phyloP scores from a whole-genome alignment of 2,329 filamentous ascomycete genomes.

The Calycina marina region DNA sequence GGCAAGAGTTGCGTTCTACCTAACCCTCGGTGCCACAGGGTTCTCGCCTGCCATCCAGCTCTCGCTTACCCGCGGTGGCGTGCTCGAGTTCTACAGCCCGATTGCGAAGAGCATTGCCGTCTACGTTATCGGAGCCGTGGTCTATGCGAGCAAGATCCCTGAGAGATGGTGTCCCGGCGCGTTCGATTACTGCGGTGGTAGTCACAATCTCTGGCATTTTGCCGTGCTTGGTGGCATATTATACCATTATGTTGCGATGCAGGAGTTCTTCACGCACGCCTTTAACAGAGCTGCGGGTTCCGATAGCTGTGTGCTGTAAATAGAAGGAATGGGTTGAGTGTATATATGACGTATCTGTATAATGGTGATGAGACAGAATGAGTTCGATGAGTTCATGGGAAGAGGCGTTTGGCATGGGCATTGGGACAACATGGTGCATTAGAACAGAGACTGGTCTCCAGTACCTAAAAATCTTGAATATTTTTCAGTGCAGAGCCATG shows the following conservation, averaged over 20 bases:
- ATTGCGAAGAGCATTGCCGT: constrained; percentile 76
- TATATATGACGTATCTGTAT: too few relatives aligned
- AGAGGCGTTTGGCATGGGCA: too few relatives aligned
- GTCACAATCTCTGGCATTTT: constrained; percentile 95
- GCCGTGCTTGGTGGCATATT: constrained; percentile 89
- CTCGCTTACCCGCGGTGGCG: constrained; percentile 58
- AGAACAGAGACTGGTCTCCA: too few relatives aligned
- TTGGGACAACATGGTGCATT: too few relatives aligned
- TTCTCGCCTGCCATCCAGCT: constrained; percentile 83
- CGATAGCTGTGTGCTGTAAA: background rate
- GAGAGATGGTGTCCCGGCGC: constrained; percentile 85
- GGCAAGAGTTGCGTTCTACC: constrained; percentile 83
- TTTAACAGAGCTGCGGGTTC: constrained; percentile 44
- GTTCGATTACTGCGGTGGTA: constrained; percentile 91
- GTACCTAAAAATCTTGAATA: too few relatives aligned
- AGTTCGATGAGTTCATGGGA: too few relatives aligned
- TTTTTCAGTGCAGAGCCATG: too few relatives aligned
- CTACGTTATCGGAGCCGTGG: constrained; percentile 68
- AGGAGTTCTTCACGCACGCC: constrained; percentile 74
- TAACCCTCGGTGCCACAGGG: constrained; percentile 73
- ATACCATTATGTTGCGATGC: constrained; percentile 96
- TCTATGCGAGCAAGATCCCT: constrained; percentile 86
- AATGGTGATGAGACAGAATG: too few relatives aligned
- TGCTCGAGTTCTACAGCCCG: constrained; percentile 84
- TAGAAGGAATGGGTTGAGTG: too few relatives aligned